Conservation (phyloP, 2,329 filamentous ascomycete species). For the Magnaporthales sp. region DNA sequence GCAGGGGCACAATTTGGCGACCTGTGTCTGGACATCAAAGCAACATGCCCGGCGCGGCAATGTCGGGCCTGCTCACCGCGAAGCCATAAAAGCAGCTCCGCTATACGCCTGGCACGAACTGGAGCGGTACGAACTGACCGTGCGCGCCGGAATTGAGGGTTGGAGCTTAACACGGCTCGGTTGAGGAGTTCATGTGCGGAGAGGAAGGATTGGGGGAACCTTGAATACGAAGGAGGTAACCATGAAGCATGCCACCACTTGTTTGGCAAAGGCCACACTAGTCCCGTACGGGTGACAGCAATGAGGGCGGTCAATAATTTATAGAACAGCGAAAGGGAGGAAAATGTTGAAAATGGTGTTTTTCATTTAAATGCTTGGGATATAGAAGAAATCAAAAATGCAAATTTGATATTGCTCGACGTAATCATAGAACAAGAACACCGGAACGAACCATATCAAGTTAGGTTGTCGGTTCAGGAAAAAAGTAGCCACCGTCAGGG, state of each 20-base stretch:
- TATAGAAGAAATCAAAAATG: background rate
- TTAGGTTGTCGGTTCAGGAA: background rate
- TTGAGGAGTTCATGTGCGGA: constrained; percentile 44
- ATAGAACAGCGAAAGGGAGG: background rate
- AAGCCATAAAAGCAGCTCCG: constrained; percentile 58
- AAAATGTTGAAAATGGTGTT: background rate
- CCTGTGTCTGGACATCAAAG: constrained; percentile 58
- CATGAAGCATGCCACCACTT: background rate
- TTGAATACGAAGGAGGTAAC: background rate
- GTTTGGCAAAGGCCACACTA: background rate
- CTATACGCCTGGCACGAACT: constrained; percentile 61
- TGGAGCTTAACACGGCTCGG: constrained; percentile 34
- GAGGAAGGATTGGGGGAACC: constrained; percentile 1
- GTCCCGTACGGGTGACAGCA: background rate
- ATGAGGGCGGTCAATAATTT: background rate
- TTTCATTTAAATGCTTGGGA: background rate
- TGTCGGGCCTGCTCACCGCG: constrained; percentile 47
- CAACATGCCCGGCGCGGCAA: constrained; percentile 52
- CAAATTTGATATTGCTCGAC: background rate
- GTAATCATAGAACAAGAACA: background rate
- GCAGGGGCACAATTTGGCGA: constrained; percentile 70
- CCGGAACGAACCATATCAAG: background rate
- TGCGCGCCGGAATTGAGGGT: constrained; percentile 53
- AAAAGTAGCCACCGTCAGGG: too few species aligned
- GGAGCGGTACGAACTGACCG: constrained; percentile 58